Evolutionary conservation across 2,329 filamentous ascomycete genomes (phyloP).

Genomic region (Fusarium proliferatum): DNA sequence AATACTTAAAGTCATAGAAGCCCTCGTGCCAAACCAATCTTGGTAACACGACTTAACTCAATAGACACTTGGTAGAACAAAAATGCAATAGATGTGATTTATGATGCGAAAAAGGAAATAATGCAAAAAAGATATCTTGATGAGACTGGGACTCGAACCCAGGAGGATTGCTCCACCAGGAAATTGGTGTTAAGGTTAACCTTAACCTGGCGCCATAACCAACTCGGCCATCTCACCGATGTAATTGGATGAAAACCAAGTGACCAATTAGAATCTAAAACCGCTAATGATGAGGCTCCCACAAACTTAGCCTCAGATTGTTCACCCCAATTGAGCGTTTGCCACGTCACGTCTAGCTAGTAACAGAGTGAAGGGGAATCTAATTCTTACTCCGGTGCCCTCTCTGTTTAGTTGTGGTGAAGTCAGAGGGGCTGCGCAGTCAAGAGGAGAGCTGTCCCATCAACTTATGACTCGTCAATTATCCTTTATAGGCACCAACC

Average conservation of each 20-base stretch:
- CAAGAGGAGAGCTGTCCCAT: too few relatives aligned
- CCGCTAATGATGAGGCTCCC: fast-evolving
- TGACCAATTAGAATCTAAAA: fast-evolving
- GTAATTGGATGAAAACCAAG: fast-evolving
- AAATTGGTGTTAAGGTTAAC: slow-evolving; percentile 32
- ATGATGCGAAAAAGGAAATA: fast-evolving
- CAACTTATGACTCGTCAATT: not conserved
- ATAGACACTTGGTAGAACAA: not conserved
- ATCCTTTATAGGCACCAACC: not conserved
- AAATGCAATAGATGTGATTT: slow-evolving; percentile 57
- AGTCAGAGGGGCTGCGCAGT: fast-evolving
- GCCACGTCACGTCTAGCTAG: not conserved
- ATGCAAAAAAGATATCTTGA: slow-evolving; percentile 4
- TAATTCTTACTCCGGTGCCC: fast-evolving
- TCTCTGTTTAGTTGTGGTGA: not conserved
- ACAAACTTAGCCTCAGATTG: not conserved
- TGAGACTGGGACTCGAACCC: slow-evolving; percentile 38
- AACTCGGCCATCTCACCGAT: slow-evolving; percentile 36
- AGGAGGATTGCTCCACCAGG: slow-evolving; percentile 37
- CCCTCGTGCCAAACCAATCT: fast-evolving
- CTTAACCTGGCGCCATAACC: slow-evolving; percentile 37
- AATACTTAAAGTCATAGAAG: not conserved
- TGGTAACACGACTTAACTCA: fast-evolving
- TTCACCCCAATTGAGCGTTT: not conserved
- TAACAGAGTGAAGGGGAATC: fast-evolving